Conservation (phyloP, 805 yeast genomes). For the Candida schatavii region DNA sequence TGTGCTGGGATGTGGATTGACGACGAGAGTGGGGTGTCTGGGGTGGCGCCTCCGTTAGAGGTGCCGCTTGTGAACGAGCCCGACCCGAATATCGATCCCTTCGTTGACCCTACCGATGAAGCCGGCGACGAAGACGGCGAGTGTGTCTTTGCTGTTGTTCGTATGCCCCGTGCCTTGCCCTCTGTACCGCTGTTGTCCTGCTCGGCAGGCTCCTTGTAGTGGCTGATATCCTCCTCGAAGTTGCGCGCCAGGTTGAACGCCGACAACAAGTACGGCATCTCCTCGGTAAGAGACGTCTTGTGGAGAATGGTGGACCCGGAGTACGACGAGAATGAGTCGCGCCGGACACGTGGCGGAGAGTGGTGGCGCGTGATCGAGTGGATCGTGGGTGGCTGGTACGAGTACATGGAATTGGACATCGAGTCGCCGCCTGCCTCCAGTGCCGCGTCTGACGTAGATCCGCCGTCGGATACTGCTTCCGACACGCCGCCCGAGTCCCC, state of each 20-base stretch:
- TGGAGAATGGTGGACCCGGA: slow-evolving; percentile 39
- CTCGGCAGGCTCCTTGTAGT: slow-evolving; percentile 14
- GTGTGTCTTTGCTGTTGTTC: background rate
- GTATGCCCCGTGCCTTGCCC: too few species aligned
- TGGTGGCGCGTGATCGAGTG: background rate
- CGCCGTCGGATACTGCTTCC: slow-evolving; percentile 19
- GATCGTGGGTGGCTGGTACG: slow-evolving; percentile 27
- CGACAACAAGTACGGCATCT: slow-evolving; percentile 61
- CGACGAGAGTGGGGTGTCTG: background rate
- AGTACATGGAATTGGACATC: slow-evolving; percentile 20
- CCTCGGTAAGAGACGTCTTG: slow-evolving; percentile 57
- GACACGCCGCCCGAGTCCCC: slow-evolving; percentile 9
- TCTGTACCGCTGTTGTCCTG: slow-evolving; percentile 19
- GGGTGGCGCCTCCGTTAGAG: background rate
- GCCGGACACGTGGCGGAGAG: slow-evolving; percentile 11
- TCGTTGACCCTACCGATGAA: background rate
- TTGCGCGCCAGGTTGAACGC: slow-evolving; percentile 65
- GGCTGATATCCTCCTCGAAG: slow-evolving; percentile 48
- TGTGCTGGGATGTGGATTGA: slow-evolving; percentile 1
- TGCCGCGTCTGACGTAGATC: slow-evolving; percentile 26
- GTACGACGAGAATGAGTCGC: slow-evolving; percentile 26
- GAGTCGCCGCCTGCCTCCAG: too few species aligned
- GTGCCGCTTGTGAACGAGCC: background rate
- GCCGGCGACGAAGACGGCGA: background rate
- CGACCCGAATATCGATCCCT: slow-evolving; percentile 2